Evolutionary conservation across 208 protist species (phyloP), one percentile per base, ranked within the genome.

Genomic region (Leptomonas pyrrhocoris): DNA sequence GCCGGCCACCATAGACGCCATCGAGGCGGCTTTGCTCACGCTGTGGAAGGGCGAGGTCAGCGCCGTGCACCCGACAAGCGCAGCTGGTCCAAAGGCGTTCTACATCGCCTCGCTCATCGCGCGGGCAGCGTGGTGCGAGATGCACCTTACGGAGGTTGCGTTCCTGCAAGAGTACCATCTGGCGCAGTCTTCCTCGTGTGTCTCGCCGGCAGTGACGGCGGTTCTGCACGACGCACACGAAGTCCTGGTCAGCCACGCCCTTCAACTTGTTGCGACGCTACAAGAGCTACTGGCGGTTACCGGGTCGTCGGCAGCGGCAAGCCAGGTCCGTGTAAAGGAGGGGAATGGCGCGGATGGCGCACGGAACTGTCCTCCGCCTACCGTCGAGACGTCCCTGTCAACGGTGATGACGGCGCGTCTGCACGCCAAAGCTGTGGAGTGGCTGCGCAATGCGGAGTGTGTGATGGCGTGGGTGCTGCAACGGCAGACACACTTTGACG

Each of bases 381-480:
- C 34, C 4, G 3, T 31, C 4, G 42, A 50, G 16, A n/a, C 0
- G 8, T 8, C 21, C 13, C 45, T 56, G 51, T n/a, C 25, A 23
- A 38, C 40, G 9, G 16, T 34, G 2, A 38, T 25, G 7, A 30
- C 43, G 53, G 3, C 46, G 2, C 68, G 45, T 4, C 51, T 77
- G 27, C 66, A 73, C 23, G 16, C 16, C 46, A 53, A 63, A n/a
- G 30, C 66, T 1, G 25, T 55, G 8, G 58, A 18, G 15, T 79
- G 73, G 73, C 73, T 73, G 48, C 65, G 42, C 36, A 81, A 76
- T 49, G 58, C 69, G 15, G 75, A 81, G 58, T 74, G 75, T 36
- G 58, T 81, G 38, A 30, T 81, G 69, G 34, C 60, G 28, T 81
- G 68, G 75, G 46, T 77, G 50, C 54, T 81, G 64, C 69, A 51